Evolutionary conservation across 202 grass and related monocot genomes (phyloP), one percentile per base, ranked within the genome.

Genomic region (Panicum virgatum): DNA sequence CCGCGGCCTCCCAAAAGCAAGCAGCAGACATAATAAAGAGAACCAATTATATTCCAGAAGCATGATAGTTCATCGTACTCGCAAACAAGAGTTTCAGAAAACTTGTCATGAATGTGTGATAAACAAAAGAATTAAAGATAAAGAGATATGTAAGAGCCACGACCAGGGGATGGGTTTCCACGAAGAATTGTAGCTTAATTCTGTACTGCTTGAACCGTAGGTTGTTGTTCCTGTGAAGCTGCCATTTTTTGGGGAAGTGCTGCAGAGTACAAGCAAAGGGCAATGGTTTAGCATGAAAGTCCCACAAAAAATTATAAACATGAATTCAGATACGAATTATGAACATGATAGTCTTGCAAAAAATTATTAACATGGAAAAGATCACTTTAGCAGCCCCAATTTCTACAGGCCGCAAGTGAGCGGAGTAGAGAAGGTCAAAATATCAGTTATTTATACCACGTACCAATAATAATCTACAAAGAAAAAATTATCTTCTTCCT

Each of bases 201-300:
- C 44, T 75, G 43, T 73, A 51, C 75, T 69, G 1, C 62, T 82
- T 10, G 68, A 38, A 81, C 88, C 86, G 25, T 91, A 87, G 38
- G 83, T 82, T 7, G 86, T 84, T 69, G 84, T 82, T 56, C 79
- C 92, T 18, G 85, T 82, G 76, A 89, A 85, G 80, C 83, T 98
- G 36, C 92, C 96, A 85, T 92, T 93, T 85, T 84, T 95, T 5
- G 79, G 69, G 67, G 88, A 91, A 80, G 82, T 80, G 32, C 92
- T 98, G 82, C 84, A 88, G 11, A 29, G 50, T 15, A 76, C 25
- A 30, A 86, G 48, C 4, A 58, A 39, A 45, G 18, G n/a, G 67
- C 78, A 82, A 42, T 50, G 47, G 20, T 72, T 61, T 70, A 12
- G 7, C 34, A 34, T 34, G 32, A 34, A 34, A 34, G 2, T 34